These are phyloP conservation scores for Irpex sp. DNA, from an alignment of 1,284 basidiomycete genomes.

Conservation along the genomic window DNA sequence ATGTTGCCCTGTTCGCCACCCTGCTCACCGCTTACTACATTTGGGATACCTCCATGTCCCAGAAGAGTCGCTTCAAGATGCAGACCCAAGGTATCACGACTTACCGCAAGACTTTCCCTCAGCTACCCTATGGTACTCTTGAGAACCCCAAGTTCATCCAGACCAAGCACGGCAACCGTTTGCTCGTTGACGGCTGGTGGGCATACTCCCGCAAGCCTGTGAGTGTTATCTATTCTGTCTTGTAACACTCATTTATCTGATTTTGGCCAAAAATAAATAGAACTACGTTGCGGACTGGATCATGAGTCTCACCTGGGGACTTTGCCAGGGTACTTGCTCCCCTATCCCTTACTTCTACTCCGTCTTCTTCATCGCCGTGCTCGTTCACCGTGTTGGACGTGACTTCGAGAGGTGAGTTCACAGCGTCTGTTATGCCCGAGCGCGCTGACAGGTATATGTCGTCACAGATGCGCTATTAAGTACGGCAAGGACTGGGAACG, in stretches of 20 bases:
- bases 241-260: neutral
- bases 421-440: neutral
- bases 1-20: conserved; percentile 70
- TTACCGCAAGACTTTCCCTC: conserved; percentile 91
- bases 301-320: conserved; percentile 90
- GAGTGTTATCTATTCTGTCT: conserved; percentile 25
- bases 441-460: neutral
- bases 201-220: conserved; percentile 86
- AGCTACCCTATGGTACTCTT: conserved; percentile 84
- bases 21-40: conserved; percentile 85
- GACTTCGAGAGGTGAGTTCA: conserved; percentile 83
- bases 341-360: conserved; percentile 96
- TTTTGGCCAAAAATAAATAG: conserved; percentile 29
- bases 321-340: conserved; percentile 78
- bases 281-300: conserved; percentile 89
- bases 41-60: conserved; percentile 94
- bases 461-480: conserved; percentile 76
- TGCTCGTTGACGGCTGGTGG: conserved; percentile 89
- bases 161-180: conserved; percentile 90
- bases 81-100: conserved; percentile 87
- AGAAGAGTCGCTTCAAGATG: conserved; percentile 98
- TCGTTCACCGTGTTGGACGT: conserved; percentile 83
- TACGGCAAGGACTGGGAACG: conserved; percentile 95
- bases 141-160: conserved; percentile 90
- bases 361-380: conserved; percentile 87